These are phyloP conservation scores for Astrothelium macrocarpum DNA, from an alignment of 495 filamentous ascomycete species.

Conservation along the genomic window DNA sequence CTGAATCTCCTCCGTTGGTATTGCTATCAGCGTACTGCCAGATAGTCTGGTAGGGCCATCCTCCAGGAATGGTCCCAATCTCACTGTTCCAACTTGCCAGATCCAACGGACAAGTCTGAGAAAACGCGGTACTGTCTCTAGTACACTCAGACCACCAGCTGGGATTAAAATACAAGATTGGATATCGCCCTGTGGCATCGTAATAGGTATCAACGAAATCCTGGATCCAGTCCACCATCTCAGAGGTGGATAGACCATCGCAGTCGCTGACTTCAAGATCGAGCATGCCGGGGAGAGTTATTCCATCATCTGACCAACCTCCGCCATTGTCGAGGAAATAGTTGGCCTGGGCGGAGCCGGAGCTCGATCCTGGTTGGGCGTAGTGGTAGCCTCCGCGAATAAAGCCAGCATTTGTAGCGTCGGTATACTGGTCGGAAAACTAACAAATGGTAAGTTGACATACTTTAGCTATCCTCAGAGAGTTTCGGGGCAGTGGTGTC, in stretches of 20 bases:
- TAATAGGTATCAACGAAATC: constrained; percentile 52
- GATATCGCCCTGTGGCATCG: constrained; percentile 41
- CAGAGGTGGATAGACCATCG: constrained; percentile 41
- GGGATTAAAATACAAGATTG: constrained; percentile 51
- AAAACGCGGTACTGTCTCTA: constrained; percentile 45
- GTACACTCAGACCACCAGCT: constrained; percentile 57
- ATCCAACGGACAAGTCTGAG: constrained; percentile 44
- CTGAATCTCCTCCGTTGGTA: constrained; percentile 22
- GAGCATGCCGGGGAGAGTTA: constrained; percentile 58
- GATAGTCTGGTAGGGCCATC: constrained; percentile 51
- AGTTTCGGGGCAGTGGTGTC: no score
- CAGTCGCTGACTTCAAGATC: constrained; percentile 50
- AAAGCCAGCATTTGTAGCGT: constrained; percentile 46
- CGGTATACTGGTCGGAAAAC: constrained; percentile 47
- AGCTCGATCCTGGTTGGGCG: constrained; percentile 43
- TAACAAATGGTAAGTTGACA: not conserved
- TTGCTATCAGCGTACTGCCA: constrained; percentile 45
- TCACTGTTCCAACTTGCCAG: constrained; percentile 44
- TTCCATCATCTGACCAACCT: constrained; percentile 51
- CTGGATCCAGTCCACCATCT: constrained; percentile 53
- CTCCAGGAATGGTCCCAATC: constrained; percentile 45
- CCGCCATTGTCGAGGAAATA: constrained; percentile 54
- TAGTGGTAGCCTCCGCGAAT: constrained; percentile 59
- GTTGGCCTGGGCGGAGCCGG: constrained; percentile 45
- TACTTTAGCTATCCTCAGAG: not conserved